Percentiles rank a stretch among this genome's conserved stretches.
These are phyloP conservation scores for Bipolaris zeicola DNA, from an alignment of 2,329 filamentous ascomycete species.

Conservation along the genomic window DNA sequence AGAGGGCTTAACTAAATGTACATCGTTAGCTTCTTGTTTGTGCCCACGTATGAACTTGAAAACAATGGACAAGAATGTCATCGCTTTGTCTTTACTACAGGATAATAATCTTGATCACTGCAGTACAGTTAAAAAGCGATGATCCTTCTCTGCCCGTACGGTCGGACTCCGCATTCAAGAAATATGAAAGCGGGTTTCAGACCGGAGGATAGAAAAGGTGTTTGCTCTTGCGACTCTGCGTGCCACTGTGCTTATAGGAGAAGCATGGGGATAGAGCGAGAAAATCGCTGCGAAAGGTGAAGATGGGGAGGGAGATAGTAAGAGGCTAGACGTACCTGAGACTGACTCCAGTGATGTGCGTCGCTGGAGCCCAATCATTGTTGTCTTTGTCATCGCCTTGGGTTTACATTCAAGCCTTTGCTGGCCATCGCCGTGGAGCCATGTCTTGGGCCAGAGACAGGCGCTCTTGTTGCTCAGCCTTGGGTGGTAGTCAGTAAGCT, in stretches of 20 bases:
- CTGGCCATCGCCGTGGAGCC: not conserved
- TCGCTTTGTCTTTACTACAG: not conserved
- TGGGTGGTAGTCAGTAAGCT: not conserved
- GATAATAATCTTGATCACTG: not conserved
- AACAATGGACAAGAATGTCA: not conserved
- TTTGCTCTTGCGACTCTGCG: slow-evolving; percentile 5
- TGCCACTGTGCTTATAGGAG: not conserved
- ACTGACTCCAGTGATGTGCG: not conserved
- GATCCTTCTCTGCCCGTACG: not conserved
- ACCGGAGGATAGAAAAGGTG: not conserved
- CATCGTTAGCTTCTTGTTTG: not conserved
- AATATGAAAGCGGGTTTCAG: not conserved
- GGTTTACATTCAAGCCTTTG: not conserved
- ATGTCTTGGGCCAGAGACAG: not conserved
- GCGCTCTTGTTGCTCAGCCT: not conserved
- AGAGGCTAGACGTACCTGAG: not conserved
- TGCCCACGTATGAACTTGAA: not conserved
- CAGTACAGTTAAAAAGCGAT: not conserved
- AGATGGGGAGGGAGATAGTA: too few species aligned
- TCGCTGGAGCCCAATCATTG: not conserved
- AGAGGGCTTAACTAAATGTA: not conserved
- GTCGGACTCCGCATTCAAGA: not conserved
- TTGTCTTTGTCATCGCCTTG: not conserved
- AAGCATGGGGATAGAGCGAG: not conserved
- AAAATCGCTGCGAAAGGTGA: not conserved